Evolutionary conservation across 495 filamentous ascomycete genomes (phyloP).

Genomic region (Penicillium herquei): DNA sequence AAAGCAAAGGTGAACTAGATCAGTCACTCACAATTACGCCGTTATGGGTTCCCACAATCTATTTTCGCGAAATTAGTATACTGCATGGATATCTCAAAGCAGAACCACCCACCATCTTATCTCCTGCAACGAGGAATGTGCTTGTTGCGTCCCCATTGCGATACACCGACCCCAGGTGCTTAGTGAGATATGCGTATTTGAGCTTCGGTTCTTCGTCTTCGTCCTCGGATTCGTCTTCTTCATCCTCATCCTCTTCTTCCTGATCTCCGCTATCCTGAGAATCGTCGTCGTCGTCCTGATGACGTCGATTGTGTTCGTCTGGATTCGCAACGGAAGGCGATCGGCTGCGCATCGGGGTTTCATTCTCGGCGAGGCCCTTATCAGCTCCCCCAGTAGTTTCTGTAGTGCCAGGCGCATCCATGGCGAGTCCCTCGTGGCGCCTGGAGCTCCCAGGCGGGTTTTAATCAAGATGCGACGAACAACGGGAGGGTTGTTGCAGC

Average conservation of each 20-base stretch:
- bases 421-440: slow-evolving; percentile 36
- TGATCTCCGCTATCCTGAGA: slow-evolving; percentile 5
- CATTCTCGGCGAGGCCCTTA: slow-evolving; percentile 18
- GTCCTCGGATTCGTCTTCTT: slow-evolving; percentile 67
- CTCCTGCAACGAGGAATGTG: slow-evolving; percentile 81
- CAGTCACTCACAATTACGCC: slow-evolving; percentile 81
- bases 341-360: slow-evolving; percentile 22
- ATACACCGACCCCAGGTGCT: slow-evolving; percentile 75
- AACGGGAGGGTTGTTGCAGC: slow-evolving; percentile 12
- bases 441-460: slow-evolving; percentile 23
- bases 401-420: slow-evolving; percentile 47
- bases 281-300: slow-evolving; percentile 19
- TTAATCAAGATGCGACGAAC: slow-evolving; percentile 23
- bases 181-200: slow-evolving; percentile 86
- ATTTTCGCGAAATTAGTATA: slow-evolving; percentile 21
- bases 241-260: slow-evolving; percentile 41
- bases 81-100: background rate
- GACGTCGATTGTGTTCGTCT: slow-evolving; percentile 19
- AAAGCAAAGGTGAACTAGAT: background rate
- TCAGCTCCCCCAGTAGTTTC: slow-evolving; percentile 26
- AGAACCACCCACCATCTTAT: slow-evolving; percentile 78
- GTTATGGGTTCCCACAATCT: slow-evolving; percentile 95
- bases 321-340: slow-evolving; percentile 20
- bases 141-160: slow-evolving; percentile 93
- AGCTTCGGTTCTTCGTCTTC: slow-evolving; percentile 95